Evolutionary conservation across 106 monocot species (phyloP), one percentile per base, ranked within the genome.

Genomic region (Dendrobium nobile): DNA sequence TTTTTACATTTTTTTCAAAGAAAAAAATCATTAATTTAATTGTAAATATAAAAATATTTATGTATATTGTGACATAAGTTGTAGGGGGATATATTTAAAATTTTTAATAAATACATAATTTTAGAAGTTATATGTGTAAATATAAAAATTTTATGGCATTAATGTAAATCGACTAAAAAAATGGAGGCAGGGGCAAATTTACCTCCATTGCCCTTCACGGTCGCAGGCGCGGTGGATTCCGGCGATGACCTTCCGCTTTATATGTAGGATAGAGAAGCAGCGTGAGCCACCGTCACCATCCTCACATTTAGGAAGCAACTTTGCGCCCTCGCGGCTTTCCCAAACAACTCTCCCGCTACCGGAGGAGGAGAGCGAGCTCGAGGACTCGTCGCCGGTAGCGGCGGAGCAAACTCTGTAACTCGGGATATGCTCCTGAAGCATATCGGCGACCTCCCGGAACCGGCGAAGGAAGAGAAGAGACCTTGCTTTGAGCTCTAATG

Each of bases 381-480:
- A 85, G 8, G 89, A 81, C 51, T 80, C 79, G 37, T 89, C 90
- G 18, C 80, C 85, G 24, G 88, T 68, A 58, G 81, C 82, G 42
- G 86, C 87, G 18, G 80, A 89, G 47, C 16, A 78, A 18, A 67
- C 44, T 41, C 83, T 80, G 80, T 80, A 95, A 82, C 98, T 99
- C 9, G 98, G 98, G 22, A 99, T 99, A 87, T 95, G 86, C 31
- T 95, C 92, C 58, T 88, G 88, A 42, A 99, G 86, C 95, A 99
- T 89, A 43, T 95, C 89, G 2, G 95, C 98, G 4, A 99, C 90
- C 24, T 99, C 98, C 1, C 84, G 59, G 77, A 88, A 99, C 13
- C 92, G 82, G 15, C 91, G 79, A 41, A 99, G 91, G 72, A 86
- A 83, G 51, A 99, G 87, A 2, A 99, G 85, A 2, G 79, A 85